Evolutionary conservation across 169 alveolate species (phyloP).

Genomic region (Plasmodium sp.): DNA sequence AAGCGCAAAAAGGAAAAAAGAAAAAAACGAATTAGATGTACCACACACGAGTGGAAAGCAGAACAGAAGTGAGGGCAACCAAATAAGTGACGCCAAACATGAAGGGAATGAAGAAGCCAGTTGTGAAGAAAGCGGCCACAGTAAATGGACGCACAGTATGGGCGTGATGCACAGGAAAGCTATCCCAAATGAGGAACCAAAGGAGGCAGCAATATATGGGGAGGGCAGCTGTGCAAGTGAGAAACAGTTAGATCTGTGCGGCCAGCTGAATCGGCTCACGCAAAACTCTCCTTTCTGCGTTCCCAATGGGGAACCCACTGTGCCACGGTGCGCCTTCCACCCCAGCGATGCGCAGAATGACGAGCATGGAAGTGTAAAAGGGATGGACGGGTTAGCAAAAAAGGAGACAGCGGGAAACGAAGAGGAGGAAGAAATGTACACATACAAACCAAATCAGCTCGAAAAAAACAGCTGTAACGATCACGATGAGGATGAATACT

Average conservation of each 20-base stretch:
- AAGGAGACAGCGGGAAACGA: not conserved
- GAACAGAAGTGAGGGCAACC: not conserved
- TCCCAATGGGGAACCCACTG: not conserved
- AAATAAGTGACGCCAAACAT: not conserved
- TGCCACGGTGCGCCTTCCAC: not conserved
- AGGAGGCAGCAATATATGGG: not conserved
- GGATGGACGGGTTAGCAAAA: not conserved
- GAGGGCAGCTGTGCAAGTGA: not conserved
- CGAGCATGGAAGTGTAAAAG: not conserved
- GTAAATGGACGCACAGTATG: not conserved
- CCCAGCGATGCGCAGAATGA: not conserved
- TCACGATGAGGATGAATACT: constrained; percentile 8
- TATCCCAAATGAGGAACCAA: not conserved
- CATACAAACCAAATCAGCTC: not conserved
- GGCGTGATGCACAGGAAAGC: not conserved
- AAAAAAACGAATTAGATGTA: not conserved
- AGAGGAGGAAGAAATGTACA: not conserved
- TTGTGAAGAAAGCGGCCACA: not conserved
- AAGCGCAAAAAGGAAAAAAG: not conserved
- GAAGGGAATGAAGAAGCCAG: not conserved
- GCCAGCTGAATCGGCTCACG: not conserved
- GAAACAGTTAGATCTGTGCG: not conserved
- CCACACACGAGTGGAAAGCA: not conserved
- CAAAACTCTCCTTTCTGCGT: not conserved
- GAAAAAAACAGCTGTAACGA: not conserved